Base-by-base conservation (phyloP, 2,329 filamentous ascomycete species). In the Trichoderma asperellum region DNA sequence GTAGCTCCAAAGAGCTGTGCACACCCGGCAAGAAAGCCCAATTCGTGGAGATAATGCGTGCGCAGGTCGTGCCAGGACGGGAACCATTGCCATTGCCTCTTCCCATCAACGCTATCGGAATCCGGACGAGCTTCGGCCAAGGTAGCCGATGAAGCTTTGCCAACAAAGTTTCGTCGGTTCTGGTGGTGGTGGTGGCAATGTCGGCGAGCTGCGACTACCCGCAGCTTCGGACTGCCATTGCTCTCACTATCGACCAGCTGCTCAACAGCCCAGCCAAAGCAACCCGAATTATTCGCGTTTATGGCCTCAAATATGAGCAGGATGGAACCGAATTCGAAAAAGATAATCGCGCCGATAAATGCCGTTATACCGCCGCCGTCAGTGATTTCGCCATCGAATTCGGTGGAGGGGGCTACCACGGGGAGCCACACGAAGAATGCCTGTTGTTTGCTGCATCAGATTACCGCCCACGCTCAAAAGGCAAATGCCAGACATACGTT, bases 221-320 rank as follows among this genome's bases (percentile, higher is more conserved):
- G 67, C 18, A 69, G 29, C 56, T 40, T 60, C 32, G 67, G 47
- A 16, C 52, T 65, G 52, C 65, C 66, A 32, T 32, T 35, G n/a
- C 67, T 47, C 61, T 59, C 70, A 21, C 43, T 43, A 16, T 80
- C 80, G 2, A 86, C 52, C 0, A 81, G 82, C 27, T 82, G 81
- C 72, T 90, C 86, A 1, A 92, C 73, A 0, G 89, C 89, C 89
- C 89, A 92, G 4, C 90, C 89, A 75, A 92, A 92, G 76, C 89
- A 92, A 14, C 86, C 87, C 0, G 84, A 80, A 14, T 85, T 81
- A 73, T 91, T 88, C 74, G 89, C 87, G 75, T 92, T 92, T n/a
- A 91, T 82, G 4, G 89, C 89, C 76, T 92, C 90, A 1, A 91
- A 79, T 77, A 92, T 82, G 32, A 92, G 81, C 1, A 92, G 77